Conservation (phyloP, 257 asterid genomes). For the Jaltomata sinuosa region DNA sequence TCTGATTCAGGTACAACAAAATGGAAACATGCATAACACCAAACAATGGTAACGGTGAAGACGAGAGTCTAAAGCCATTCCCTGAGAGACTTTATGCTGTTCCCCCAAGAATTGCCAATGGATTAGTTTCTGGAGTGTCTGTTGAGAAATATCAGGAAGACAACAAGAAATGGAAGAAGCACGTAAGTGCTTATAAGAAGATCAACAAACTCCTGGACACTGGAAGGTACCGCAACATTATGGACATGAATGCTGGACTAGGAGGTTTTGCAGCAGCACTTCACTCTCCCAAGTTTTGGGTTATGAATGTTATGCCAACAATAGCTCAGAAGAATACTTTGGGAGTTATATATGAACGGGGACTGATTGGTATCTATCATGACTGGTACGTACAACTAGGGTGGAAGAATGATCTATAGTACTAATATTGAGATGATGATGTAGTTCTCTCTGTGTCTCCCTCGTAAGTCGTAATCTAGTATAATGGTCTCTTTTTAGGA, state of each 20-base stretch:
- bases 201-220: constrained; percentile 72
- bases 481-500: not conserved
- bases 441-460: not conserved
- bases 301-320: constrained; percentile 89
- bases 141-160: constrained; percentile 57
- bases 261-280: constrained; percentile 93
- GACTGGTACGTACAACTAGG: constrained; percentile 47
- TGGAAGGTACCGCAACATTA: constrained; percentile 91
- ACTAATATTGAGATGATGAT: not conserved
- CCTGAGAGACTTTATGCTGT: constrained; percentile 79
- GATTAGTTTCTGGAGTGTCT: constrained; percentile 65
- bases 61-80: constrained; percentile 54
- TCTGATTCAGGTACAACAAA: constrained; percentile 69
- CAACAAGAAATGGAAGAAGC: constrained; percentile 78
- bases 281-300: constrained; percentile 80
- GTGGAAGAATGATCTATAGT: not conserved
- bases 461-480: too few relatives aligned
- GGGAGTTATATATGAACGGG: constrained; percentile 83
- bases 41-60: constrained; percentile 22
- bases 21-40: constrained; percentile 76
- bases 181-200: constrained; percentile 67
- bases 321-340: constrained; percentile 75
- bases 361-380: constrained; percentile 84
- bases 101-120: constrained; percentile 84
- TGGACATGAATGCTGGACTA: constrained; percentile 98